Base-by-base conservation (phyloP, 352 stramenopile species). In the Globisporangium takayamanum region DNA sequence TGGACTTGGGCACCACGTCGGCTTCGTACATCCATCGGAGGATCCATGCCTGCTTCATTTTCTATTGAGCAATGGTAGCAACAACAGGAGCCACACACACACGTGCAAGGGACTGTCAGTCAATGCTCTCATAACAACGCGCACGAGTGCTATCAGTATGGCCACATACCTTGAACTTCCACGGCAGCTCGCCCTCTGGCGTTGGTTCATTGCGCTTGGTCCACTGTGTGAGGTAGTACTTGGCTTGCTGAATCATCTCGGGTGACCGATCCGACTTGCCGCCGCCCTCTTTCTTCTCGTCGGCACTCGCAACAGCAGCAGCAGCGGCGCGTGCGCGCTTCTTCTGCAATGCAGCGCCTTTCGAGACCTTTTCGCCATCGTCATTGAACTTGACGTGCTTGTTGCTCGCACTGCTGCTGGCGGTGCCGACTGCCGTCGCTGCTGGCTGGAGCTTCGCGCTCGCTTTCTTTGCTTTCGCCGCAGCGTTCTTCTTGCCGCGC, bases 31-130 rank as follows among this genome's bases (percentile, higher is more conserved):
- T 90, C 80, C 84, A 93, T 39, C 58, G 68, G 11, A 93, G 56
- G 53, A 93, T 83, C 84, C 84, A 93, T 52, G 82, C 69, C 70
- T 93, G 84, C 63, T 91, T 89, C 18, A 84, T 80, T 80, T 87
- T 93, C 80, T 88, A 53, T 36, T 60, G 1, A 49, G 49, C 7
- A 59, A 57, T 46, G 41, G 15, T 6, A 18, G 41, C 41, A 47
- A 59, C 30, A 62, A 11, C 26, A 53, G 2, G 5, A 61, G 39
- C 8, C 53, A 37, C 20, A 48, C 7, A 53, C 44, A 37, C 26
- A 57, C 30, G 62, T 15, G 55, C 30, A 44, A 7, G 36, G n/a
- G 25, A 36, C 44, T 16, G n/a, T 49, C 3, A 26, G 44, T 28
- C 10, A 3, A 12, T 22, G 8, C 5, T 22, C 37, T 16, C 49